These are phyloP conservation scores for Pseudodiploospora longispora DNA, from an alignment of 2,329 filamentous ascomycete genomes.

Conservation along the genomic window DNA sequence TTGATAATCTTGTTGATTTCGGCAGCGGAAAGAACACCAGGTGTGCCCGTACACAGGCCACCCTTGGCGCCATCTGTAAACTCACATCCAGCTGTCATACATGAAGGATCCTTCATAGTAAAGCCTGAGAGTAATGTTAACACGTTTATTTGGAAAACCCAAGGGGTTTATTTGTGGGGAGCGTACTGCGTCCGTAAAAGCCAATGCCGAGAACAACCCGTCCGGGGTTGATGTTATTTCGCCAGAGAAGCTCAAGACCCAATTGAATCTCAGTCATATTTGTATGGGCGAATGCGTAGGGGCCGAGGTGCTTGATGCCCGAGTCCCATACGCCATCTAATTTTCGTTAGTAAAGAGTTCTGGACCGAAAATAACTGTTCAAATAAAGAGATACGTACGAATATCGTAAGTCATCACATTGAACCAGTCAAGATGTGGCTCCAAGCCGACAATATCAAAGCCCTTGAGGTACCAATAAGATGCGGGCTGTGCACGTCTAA, in stretches of 20 bases:
- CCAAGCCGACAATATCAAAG: constrained; percentile 10
- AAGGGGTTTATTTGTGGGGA: not conserved
- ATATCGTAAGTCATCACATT: constrained; percentile 40
- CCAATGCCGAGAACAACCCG: constrained; percentile 36
- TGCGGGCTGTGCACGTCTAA: constrained; percentile 1
- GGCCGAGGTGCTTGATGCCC: constrained; percentile 16
- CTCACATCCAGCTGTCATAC: constrained; percentile 20
- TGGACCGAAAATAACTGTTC: no score
- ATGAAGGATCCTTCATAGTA: constrained; percentile 16
- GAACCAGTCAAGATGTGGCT: constrained; percentile 28
- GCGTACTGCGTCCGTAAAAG: constrained; percentile 32
- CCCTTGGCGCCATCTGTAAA: constrained; percentile 17
- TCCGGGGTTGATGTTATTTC: constrained; percentile 31
- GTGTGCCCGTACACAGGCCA: constrained; percentile 20
- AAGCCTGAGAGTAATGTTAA: constrained; percentile 9
- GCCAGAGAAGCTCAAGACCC: constrained; percentile 38
- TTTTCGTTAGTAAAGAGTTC: no score
- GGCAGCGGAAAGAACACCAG: constrained; percentile 21
- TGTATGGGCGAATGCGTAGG: constrained; percentile 30
- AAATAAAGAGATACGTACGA: constrained; percentile 6
- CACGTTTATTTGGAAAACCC: not conserved
- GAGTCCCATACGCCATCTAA: constrained; percentile 32
- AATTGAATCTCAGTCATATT: constrained; percentile 40
- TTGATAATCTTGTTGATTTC: constrained; percentile 24
- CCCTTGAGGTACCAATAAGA: constrained; percentile 10